Evolutionary conservation across 139 green algal genomes (phyloP), one percentile per base, ranked within the genome.

Genomic region (Chlamydomonas urium): DNA sequence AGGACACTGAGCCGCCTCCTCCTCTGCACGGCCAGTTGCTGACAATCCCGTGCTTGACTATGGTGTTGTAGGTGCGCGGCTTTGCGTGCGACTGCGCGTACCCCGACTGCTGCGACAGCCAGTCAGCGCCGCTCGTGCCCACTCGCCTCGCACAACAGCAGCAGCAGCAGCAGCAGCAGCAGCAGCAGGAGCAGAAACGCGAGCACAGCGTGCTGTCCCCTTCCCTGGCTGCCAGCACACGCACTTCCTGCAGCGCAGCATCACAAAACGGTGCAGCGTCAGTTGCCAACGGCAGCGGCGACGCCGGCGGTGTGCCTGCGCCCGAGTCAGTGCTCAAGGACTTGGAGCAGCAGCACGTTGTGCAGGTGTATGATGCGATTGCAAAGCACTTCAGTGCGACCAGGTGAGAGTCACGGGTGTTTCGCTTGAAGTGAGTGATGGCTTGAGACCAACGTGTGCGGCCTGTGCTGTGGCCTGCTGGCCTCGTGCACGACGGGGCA

Each of bases 361-460:
- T 93, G 59, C 47, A 78, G 21, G 92, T 99, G 62, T 99, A 99
- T 73, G 85, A 99, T 66, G 87, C 86, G 6, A 98, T 99, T 38
- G 95, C 96, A 2, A 75, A 83, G 5, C 96, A 99, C 85, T 99
- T 99, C 84, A 91, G 85, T 57, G 75, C 90, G 14, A 99, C 96
- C 0, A 80, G 90, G 85, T 90, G 45, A 50, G 58, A 31, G 53
- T n/a, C n/a, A n/a, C n/a, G n/a, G n/a, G n/a, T n/a, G n/a, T n/a
- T n/a, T n/a, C n/a, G n/a, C n/a, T n/a, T n/a, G n/a, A n/a, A n/a
- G n/a, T n/a, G n/a, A n/a, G n/a, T n/a, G n/a, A n/a, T n/a, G n/a
- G n/a, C n/a, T n/a, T n/a, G n/a, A n/a, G n/a, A n/a, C n/a, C n/a
- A n/a, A n/a, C n/a, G n/a, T n/a, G n/a, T n/a, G n/a, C n/a, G n/a